A percentile compares a stretch with the other conserved stretches of the same genome.
phyloP scores from a whole-genome alignment of 768 basidiomycete genomes.

The Astraeus odoratus region DNA sequence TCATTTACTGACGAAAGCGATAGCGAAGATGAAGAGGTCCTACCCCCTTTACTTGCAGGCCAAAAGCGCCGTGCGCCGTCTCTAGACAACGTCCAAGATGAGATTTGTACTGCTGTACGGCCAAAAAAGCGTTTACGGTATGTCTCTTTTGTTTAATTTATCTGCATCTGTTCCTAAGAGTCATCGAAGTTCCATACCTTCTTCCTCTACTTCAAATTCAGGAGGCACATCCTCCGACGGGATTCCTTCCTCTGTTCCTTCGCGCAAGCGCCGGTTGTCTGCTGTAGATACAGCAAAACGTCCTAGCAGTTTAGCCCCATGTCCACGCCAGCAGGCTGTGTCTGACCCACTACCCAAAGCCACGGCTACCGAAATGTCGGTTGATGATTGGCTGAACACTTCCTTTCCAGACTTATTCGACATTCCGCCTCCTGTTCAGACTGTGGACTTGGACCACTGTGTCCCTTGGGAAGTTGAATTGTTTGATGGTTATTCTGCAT shows the following conservation, averaged over 20 bases:
- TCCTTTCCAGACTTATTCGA: conserved; percentile 21
- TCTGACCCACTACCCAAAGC: not conserved
- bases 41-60: too few species aligned
- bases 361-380: conserved; percentile 12
- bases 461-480: conserved; percentile 28
- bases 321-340: conserved; percentile 9
- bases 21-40: too few species aligned
- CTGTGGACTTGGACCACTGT: conserved; percentile 17
- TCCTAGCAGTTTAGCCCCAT: conserved; percentile 12
- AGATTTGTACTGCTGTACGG: too few species aligned
- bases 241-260: not conserved
- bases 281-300: conserved; percentile 27
- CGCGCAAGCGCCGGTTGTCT: conserved; percentile 32
- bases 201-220: too few species aligned
- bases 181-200: too few species aligned
- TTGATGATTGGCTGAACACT: conserved; percentile 33
- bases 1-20: too few species aligned
- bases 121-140: too few species aligned
- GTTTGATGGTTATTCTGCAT: conserved; percentile 21
- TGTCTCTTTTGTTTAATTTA: too few species aligned
- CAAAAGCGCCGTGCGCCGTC: too few species aligned
- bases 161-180: too few species aligned
- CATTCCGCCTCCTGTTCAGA: conserved; percentile 19
- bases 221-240: too few species aligned
- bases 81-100: too few species aligned